Conservation (phyloP, 768 basidiomycete species). For the Leccinum obscurum region DNA sequence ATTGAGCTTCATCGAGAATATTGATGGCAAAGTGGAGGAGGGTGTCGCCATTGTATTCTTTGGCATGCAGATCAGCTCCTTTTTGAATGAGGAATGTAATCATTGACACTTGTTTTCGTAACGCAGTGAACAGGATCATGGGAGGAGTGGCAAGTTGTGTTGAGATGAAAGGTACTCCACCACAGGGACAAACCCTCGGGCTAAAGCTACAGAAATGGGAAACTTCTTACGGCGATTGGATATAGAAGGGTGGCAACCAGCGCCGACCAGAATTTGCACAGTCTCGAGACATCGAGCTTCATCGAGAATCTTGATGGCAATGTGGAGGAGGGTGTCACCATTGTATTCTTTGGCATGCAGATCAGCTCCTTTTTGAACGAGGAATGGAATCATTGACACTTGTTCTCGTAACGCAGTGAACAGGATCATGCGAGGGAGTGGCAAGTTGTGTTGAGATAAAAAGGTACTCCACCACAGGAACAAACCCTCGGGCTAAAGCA, state of each 20-base stretch:
- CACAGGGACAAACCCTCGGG: not conserved
- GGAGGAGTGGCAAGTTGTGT: not conserved
- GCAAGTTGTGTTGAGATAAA: not conserved
- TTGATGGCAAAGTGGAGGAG: not conserved
- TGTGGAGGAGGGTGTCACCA: not conserved
- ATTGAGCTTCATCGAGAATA: not conserved
- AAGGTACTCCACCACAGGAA: not conserved
- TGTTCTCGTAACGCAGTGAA: not conserved
- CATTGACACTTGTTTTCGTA: not conserved
- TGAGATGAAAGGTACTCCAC: not conserved
- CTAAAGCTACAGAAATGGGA: not conserved
- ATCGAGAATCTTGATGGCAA: not conserved
- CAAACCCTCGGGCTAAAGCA: not conserved
- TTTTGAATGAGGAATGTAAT: not conserved
- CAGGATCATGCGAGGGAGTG: not conserved
- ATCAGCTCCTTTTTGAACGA: not conserved
- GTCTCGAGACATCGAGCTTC: not conserved
- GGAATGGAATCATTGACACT: too few species aligned
- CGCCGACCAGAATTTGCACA: not conserved
- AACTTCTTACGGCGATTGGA: not conserved
- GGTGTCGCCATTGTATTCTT: not conserved
- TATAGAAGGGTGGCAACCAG: not conserved
- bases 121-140: not conserved
- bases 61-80: not conserved
- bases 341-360: not conserved